phyloP scores from a whole-genome alignment of 2,329 filamentous ascomycete genomes.

The Claviceps sp. region DNA sequence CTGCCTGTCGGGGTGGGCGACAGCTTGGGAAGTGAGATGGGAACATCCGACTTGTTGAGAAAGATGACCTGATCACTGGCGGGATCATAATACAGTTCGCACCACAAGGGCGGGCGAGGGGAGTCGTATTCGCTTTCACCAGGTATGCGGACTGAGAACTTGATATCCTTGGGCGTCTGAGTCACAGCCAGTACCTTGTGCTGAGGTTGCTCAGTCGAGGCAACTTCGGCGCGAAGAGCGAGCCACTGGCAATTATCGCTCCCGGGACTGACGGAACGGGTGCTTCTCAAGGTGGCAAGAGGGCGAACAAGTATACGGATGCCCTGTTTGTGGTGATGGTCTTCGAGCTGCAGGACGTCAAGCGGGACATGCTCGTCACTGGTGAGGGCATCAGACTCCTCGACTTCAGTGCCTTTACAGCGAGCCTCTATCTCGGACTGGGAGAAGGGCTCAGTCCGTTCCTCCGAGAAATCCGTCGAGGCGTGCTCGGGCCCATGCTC shows the following conservation, averaged over 20 bases:
- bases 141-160: slow-evolving; percentile 44
- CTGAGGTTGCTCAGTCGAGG: slow-evolving; percentile 36
- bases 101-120: slow-evolving; percentile 38
- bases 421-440: slow-evolving; percentile 41
- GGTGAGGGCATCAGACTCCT: slow-evolving; percentile 25
- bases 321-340: slow-evolving; percentile 39
- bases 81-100: slow-evolving; percentile 47
- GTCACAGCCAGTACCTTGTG: slow-evolving; percentile 47
- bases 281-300: slow-evolving; percentile 34
- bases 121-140: slow-evolving; percentile 29
- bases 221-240: slow-evolving; percentile 39
- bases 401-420: slow-evolving; percentile 30
- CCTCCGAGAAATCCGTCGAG: slow-evolving; percentile 28
- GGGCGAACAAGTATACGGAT: slow-evolving; percentile 45
- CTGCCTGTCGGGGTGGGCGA: slow-evolving; percentile 27
- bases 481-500: slow-evolving; percentile 27
- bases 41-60: slow-evolving; percentile 40
- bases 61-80: slow-evolving; percentile 45
- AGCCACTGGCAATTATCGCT: slow-evolving; percentile 45
- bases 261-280: slow-evolving; percentile 42
- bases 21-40: slow-evolving; percentile 34
- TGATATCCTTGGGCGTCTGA: slow-evolving; percentile 46
- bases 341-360: slow-evolving; percentile 37
- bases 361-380: slow-evolving; percentile 35
- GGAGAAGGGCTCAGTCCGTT: slow-evolving; percentile 46